Conservation (phyloP, 1,139 yeast species). For the Magnusiomyces starmeri region DNA sequence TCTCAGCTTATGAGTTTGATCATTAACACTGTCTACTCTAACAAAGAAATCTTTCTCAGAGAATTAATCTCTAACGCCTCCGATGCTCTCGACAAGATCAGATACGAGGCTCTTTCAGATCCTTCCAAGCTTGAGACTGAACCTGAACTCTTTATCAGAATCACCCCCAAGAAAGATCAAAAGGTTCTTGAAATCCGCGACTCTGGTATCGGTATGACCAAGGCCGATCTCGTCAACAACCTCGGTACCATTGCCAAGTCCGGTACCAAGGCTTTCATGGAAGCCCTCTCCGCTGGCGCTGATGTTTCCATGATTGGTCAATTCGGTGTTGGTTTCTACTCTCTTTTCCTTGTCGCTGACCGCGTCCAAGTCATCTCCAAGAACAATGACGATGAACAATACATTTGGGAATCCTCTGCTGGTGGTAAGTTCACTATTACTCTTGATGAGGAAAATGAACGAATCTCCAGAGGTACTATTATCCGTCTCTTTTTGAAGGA, state of each 20-base stretch:
- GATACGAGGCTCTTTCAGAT: constrained; percentile 93
- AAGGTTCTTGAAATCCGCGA: constrained; percentile 96
- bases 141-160: constrained; percentile 94
- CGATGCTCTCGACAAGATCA: constrained; percentile 92
- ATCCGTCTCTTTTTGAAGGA: constrained; percentile 96
- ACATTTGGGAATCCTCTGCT: constrained; percentile 99
- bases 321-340: constrained; percentile 99
- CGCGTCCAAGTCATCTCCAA: constrained; percentile 97
- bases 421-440: constrained; percentile 99
- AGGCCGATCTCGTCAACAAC: constrained; percentile 97
- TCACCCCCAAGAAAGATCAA: constrained; percentile 92
- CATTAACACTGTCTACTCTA: constrained; percentile 99
- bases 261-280: constrained; percentile 99
- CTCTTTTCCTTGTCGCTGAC: constrained; percentile 98
- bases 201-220: constrained; percentile 99
- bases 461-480: constrained; percentile 89
- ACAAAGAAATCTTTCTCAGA: constrained; percentile 98
- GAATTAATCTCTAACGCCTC: constrained; percentile 98
- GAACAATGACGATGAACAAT: constrained; percentile 98
- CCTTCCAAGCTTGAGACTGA: constrained; percentile 88
- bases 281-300: constrained; percentile 98
- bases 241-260: constrained; percentile 99
- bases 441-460: constrained; percentile 76
- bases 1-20: constrained; percentile 99
- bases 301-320: constrained; percentile 99